Evolutionary conservation across 1,284 basidiomycete genomes (phyloP).

Genomic region (Anthracocystis panici-leucophaei): DNA sequence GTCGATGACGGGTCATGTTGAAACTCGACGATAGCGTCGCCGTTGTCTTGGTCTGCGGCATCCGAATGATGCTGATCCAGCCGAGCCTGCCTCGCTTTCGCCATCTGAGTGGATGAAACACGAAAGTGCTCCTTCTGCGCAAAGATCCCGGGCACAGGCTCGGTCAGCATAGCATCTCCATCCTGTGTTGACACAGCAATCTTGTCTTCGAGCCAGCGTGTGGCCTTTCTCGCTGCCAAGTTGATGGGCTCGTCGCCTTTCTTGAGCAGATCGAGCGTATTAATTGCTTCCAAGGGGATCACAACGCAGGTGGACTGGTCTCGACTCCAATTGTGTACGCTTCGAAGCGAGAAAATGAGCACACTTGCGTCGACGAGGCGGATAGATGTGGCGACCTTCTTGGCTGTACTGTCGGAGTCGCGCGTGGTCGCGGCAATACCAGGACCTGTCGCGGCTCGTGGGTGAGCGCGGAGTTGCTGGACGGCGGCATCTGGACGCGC

Average conservation of each 20-base stretch:
- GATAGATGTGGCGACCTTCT: slow-evolving; percentile 2
- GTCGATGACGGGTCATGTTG: neutral
- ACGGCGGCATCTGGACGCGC: slow-evolving; percentile 1
- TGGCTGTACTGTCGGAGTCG: neutral
- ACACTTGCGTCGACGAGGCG: slow-evolving; percentile 82
- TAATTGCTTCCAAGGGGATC: slow-evolving; percentile 87
- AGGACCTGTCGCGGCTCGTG: slow-evolving; percentile 33
- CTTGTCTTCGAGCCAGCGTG: slow-evolving; percentile 78
- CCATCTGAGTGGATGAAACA: slow-evolving; percentile 19
- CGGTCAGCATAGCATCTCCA: slow-evolving; percentile 25
- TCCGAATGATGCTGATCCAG: neutral
- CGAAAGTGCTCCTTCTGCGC: slow-evolving; percentile 39
- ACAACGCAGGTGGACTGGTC: slow-evolving; percentile 79
- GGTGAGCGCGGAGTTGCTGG: slow-evolving; percentile 12
- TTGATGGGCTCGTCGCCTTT: slow-evolving; percentile 84
- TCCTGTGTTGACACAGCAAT: slow-evolving; percentile 29
- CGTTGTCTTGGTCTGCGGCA: neutral
- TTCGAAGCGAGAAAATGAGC: slow-evolving; percentile 82
- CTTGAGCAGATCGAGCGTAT: slow-evolving; percentile 92
- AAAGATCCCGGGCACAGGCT: slow-evolving; percentile 45
- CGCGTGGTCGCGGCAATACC: slow-evolving; percentile 1
- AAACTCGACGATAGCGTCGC: neutral
- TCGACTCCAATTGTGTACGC: slow-evolving; percentile 82
- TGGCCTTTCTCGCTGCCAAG: slow-evolving; percentile 82
- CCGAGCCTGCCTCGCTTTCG: slow-evolving; percentile 14